These are phyloP conservation scores for Yarrowia osloensis DNA, from an alignment of 805 yeast species.

Conservation along the genomic window DNA sequence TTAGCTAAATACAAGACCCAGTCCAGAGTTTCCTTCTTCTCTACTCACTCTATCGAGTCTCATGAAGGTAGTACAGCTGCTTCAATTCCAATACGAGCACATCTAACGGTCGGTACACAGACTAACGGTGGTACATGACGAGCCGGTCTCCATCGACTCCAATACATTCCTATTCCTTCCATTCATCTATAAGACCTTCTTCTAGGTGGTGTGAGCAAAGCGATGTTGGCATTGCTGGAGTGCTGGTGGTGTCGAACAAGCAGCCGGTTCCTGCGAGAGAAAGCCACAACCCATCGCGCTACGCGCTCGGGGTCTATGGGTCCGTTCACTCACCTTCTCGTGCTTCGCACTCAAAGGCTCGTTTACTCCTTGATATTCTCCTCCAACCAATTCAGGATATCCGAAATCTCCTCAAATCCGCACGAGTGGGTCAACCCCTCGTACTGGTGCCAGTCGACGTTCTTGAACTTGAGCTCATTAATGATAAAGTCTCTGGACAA, in stretches of 20 bases:
- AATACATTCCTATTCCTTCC: not conserved
- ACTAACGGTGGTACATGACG: too few species aligned
- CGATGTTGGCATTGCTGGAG: too few species aligned
- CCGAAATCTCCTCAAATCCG: conserved; percentile 63
- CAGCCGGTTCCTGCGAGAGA: too few species aligned
- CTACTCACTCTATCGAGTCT: too few species aligned
- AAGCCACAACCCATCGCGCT: not conserved
- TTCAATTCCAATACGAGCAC: too few species aligned
- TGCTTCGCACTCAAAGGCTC: not conserved
- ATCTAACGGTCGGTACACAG: too few species aligned
- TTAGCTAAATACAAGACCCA: too few species aligned
- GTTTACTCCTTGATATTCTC: conserved; percentile 36
- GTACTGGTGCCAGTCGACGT: conserved; percentile 54
- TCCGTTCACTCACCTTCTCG: not conserved
- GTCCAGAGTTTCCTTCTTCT: too few species aligned
- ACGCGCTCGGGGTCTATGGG: not conserved
- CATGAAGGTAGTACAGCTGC: too few species aligned
- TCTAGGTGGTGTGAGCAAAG: too few species aligned
- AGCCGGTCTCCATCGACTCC: too few species aligned
- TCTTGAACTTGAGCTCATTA: conserved; percentile 49
- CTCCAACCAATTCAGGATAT: conserved; percentile 52
- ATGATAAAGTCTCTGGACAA: conserved; percentile 50
- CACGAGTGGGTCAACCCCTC: conserved; percentile 69
- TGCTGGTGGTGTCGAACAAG: too few species aligned
- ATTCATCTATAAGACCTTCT: conserved; percentile 1